Evolutionary conservation across 257 asterid genomes (phyloP), one percentile per base, ranked within the genome.

Genomic region (Primulina tabacum): DNA sequence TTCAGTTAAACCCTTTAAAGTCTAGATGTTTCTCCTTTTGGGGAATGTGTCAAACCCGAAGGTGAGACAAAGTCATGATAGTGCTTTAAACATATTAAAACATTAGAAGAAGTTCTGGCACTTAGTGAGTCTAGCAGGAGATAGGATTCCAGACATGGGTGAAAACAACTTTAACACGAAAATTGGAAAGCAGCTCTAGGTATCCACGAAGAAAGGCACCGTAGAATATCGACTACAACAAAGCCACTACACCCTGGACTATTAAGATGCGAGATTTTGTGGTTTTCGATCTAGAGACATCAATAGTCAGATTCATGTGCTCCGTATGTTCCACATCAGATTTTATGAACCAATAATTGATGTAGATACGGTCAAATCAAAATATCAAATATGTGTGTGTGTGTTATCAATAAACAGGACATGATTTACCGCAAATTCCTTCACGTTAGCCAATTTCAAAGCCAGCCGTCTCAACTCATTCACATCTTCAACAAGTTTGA

Each of bases 391-490:
- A 20, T 28, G 74, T 43, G 53, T 12, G 53, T 12, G 53, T 43
- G n/a, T 12, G 17, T 10, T 4, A 43, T 43, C n/a, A 77, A 60
- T 40, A 76, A 47, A 60, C 60, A 40, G 28, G 17, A 53, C 37
- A 70, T 68, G 64, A 56, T 56, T 77, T 90, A 92, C 99, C 87
- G 99, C 97, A 85, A 94, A 91, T 76, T 91, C 99, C 78, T 89
- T 82, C 76, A 77, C 93, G 61, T 38, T 71, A 8, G 84, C 86
- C 72, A 94, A 84, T 79, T 88, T 94, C 69, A 75, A 64, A 60
- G 96, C 97, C 59, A 94, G 74, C 82, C 78, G 89, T 87, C 88
- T 94, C 85, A 94, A 77, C 73, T 88, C 99, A 80, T 94, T 94
- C 68, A 94, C 92, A 3, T 91, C 96, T 77, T 86, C 86, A 69